Percentiles rank a stretch among this genome's conserved stretches.
These are phyloP conservation scores for Blastocystis sp. DNA, from an alignment of 352 stramenopile genomes.

Conservation along the genomic window DNA sequence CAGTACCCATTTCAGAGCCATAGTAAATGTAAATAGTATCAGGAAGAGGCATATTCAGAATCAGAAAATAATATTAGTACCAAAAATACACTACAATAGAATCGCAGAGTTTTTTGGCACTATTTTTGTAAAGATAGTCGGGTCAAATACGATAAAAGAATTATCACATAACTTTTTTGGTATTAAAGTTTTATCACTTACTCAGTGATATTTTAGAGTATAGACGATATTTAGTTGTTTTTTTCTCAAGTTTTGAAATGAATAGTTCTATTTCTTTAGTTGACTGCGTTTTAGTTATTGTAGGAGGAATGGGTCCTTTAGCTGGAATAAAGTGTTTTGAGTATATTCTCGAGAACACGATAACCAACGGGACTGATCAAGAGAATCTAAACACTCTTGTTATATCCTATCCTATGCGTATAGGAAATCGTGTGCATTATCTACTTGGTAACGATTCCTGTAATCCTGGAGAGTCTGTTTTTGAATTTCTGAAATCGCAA, in stretches of 20 bases:
- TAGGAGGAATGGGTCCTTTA: slow-evolving; percentile 45
- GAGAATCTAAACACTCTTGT: slow-evolving; percentile 23
- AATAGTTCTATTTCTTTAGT: not conserved
- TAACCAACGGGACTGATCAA: slow-evolving; percentile 39
- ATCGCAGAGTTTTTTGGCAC: too few relatives aligned
- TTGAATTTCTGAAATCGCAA: slow-evolving; percentile 10
- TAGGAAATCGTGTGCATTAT: not conserved
- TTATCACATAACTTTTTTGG: not conserved
- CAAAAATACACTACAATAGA: too few relatives aligned
- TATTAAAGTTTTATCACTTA: not conserved
- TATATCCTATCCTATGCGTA: not conserved
- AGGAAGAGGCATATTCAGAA: slow-evolving; percentile 4
- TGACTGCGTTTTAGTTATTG: slow-evolving; percentile 26
- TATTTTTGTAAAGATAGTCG: too few relatives aligned
- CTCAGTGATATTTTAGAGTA: not conserved
- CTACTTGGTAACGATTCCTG: not conserved
- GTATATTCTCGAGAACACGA: not conserved
- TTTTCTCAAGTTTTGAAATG: not conserved
- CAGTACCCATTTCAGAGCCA: slow-evolving; percentile 56
- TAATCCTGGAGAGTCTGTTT: slow-evolving; percentile 22
- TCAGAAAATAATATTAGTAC: not conserved
- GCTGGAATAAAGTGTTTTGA: slow-evolving; percentile 30
- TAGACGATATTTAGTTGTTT: not conserved
- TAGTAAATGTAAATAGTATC: slow-evolving; percentile 56
- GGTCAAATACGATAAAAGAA: too few relatives aligned